Conservation (phyloP, 2,329 filamentous ascomycete species). For the Xylariaceae sp. region DNA sequence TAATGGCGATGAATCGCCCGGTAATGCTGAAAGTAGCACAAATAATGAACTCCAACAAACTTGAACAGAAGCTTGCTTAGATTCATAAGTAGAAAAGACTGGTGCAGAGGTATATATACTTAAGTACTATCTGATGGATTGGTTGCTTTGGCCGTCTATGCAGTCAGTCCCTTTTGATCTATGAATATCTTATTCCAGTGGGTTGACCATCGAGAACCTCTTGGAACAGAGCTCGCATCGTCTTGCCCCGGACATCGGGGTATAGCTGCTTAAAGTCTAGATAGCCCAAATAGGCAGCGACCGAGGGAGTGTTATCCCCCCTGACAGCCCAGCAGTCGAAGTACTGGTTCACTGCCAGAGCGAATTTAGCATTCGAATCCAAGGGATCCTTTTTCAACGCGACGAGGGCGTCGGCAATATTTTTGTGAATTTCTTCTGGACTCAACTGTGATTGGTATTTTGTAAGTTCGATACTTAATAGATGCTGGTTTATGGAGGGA, state of each 20-base stretch:
- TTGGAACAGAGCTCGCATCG: constrained; percentile 44
- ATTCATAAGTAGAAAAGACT: no score
- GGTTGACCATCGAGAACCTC: constrained; percentile 44
- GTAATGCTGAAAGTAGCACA: no score
- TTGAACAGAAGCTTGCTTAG: no score
- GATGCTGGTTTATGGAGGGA: no score
- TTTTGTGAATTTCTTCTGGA: constrained; percentile 2
- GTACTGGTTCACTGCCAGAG: constrained; percentile 41
- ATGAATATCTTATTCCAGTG: neutral
- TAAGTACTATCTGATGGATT: no score
- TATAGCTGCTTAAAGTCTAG: constrained; percentile 55
- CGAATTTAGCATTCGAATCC: neutral
- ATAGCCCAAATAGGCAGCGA: constrained; percentile 59
- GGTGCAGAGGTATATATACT: no score
- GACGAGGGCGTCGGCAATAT: neutral
- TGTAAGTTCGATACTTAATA: neutral
- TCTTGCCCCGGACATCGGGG: constrained; percentile 49
- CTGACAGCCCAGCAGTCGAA: constrained; percentile 49
- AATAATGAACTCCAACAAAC: no score
- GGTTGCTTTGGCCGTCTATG: no score
- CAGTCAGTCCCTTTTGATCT: no score
- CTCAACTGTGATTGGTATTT: constrained; percentile 5
- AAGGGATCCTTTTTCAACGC: constrained; percentile 6
- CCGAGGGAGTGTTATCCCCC: constrained; percentile 56
- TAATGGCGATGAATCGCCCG: no score